Base-by-base conservation (phyloP, 225 moss, liverwort and hornwort species). In the Physcomitrellopsis africana region DNA sequence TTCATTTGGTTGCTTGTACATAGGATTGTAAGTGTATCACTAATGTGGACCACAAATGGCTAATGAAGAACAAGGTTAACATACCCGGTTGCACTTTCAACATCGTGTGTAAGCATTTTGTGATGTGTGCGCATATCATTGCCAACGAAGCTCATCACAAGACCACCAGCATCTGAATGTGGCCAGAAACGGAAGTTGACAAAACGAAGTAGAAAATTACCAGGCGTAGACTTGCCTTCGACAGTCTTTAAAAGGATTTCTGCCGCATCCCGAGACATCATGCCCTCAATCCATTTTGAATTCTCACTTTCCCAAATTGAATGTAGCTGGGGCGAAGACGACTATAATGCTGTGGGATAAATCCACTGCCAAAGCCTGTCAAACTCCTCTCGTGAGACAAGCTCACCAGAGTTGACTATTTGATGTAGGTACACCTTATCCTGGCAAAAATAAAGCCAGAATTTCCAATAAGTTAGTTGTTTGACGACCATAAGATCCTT, bases 241-340 rank as follows among this genome's bases (percentile, higher is more conserved):
- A 88, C 81, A 52, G 75, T 70, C 62, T 81, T 91, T 68, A 97
- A 79, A 14, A 86, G 78, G 71, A 69, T 70, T 80, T 94, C 94
- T 43, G 88, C 96, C 67, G 94, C 91, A 16, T 87, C 91, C 54
- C 84, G 82, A 51, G 82, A 92, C 59, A 97, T 90, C 94, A 94
- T 97, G 51, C 96, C 96, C 73, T 97, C 91, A 32, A 97, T 94
- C 96, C 96, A 97, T 82, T 85, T 89, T 66, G 96, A 91, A 63
- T 91, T 82, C 74, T 94, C 92, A 75, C 84, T 90, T 75, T 97
- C 92, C 96, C 96, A 97, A 46, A 89, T 86, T 37, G 83, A 86
- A 69, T 87, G 91, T 23, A 94, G 80, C 81, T 89, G 90, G 61
- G 91, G 86, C 37, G 92, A 92, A 69, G 89, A 85, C 51, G n/a